These are phyloP conservation scores for Sclerotinia glacialis DNA, from an alignment of 2,329 filamentous ascomycete species.

Conservation along the genomic window DNA sequence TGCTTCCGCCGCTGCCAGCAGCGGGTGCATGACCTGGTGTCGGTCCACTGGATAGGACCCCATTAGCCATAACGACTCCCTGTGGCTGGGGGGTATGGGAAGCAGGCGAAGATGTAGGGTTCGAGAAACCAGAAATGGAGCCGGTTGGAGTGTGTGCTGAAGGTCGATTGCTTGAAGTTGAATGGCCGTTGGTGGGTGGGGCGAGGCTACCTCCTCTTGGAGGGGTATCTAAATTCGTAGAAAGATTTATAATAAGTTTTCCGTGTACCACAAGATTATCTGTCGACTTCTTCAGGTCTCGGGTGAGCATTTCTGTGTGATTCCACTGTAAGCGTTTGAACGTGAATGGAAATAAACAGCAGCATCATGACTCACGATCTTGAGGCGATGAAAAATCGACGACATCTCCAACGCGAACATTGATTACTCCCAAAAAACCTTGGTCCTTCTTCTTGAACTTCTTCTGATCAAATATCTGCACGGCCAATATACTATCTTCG, in stretches of 20 bases:
- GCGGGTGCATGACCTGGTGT: slow-evolving; percentile 40
- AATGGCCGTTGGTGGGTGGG: slow-evolving; percentile 34
- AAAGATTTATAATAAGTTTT: slow-evolving; percentile 94
- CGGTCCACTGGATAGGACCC: slow-evolving; percentile 34
- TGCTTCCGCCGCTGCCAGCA: slow-evolving; percentile 37
- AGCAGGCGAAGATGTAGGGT: slow-evolving; percentile 40
- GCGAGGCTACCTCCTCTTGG: slow-evolving; percentile 52
- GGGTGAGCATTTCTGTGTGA: slow-evolving; percentile 82
- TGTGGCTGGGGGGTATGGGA: slow-evolving; percentile 37
- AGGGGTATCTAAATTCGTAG: slow-evolving; percentile 78
- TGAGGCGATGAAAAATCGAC: slow-evolving; percentile 86
- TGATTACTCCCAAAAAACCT: slow-evolving; percentile 95
- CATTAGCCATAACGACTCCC: slow-evolving; percentile 37
- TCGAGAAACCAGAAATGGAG: slow-evolving; percentile 34
- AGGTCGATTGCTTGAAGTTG: slow-evolving; percentile 31
- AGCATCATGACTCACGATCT: slow-evolving; percentile 65
- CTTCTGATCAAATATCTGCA: slow-evolving; percentile 99
- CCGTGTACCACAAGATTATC: slow-evolving; percentile 97
- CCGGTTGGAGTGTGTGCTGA: slow-evolving; percentile 38
- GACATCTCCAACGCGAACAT: slow-evolving; percentile 90
- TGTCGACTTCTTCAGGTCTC: slow-evolving; percentile 95
- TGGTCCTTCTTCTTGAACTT: slow-evolving; percentile 99
- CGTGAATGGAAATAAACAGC: slow-evolving; percentile 16
- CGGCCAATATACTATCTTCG: slow-evolving; percentile 93
- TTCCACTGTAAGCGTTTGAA: slow-evolving; percentile 23